Evolutionary conservation across 805 yeast species (phyloP).

Genomic region (Yamadazyma tumulicola): DNA sequence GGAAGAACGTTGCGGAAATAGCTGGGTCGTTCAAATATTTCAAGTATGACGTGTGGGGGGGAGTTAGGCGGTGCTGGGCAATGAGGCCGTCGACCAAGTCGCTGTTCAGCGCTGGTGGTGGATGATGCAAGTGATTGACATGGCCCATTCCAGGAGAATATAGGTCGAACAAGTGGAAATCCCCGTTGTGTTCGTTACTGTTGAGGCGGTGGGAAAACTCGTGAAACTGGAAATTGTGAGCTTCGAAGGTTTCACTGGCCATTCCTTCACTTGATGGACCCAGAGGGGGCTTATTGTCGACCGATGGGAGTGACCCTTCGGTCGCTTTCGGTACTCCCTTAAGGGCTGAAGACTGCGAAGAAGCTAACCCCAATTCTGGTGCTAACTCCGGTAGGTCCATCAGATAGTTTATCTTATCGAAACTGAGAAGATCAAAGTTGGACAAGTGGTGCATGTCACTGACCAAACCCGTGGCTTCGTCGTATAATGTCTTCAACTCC

Average conservation of each 20-base stretch:
- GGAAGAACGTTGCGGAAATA: slow-evolving; percentile 32
- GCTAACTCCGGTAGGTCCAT: slow-evolving; percentile 1
- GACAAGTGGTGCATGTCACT: slow-evolving; percentile 28
- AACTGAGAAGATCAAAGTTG: slow-evolving; percentile 10
- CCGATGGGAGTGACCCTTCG: not conserved
- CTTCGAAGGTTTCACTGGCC: slow-evolving; percentile 15
- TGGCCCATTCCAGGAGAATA: slow-evolving; percentile 8
- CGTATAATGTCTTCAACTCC: slow-evolving; percentile 20
- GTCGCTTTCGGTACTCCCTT: not conserved
- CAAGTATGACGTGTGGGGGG: slow-evolving; percentile 31
- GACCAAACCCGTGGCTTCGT: slow-evolving; percentile 33
- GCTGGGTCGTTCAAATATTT: slow-evolving; percentile 25
- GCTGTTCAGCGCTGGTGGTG: slow-evolving; percentile 14
- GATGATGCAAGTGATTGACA: slow-evolving; percentile 2
- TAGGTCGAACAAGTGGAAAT: slow-evolving; percentile 7
- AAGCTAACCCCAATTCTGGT: not conserved
- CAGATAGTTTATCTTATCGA: not conserved
- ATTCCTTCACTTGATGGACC: not conserved
- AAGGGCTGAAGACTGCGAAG: not conserved
- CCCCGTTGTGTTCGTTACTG: slow-evolving; percentile 8
- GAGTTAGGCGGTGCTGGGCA: slow-evolving; percentile 20
- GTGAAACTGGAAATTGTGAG: slow-evolving; percentile 17
- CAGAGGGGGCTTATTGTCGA: not conserved
- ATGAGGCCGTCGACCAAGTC: slow-evolving; percentile 25
- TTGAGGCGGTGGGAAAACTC: slow-evolving; percentile 15